Evolutionary conservation across 306 rosid species (phyloP).

Genomic region (Gillenia trifoliata): DNA sequence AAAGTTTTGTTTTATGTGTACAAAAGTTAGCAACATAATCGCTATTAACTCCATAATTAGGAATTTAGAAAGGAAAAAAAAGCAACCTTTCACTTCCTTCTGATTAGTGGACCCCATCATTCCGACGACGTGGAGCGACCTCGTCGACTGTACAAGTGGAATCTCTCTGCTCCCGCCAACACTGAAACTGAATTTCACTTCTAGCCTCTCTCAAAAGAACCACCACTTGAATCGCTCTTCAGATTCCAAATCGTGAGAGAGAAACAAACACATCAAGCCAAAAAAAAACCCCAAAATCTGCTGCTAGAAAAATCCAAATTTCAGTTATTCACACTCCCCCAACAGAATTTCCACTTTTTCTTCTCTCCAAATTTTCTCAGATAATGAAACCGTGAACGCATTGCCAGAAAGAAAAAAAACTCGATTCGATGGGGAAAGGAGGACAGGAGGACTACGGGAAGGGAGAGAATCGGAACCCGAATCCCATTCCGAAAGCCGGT

Average conservation of each 20-base stretch:
- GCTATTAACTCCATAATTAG: no score
- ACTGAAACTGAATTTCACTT: not conserved
- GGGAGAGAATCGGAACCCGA: not conserved
- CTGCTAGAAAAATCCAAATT: not conserved
- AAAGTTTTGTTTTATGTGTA: no score
- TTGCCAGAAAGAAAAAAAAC: not conserved
- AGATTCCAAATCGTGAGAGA: not conserved
- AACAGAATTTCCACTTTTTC: not conserved
- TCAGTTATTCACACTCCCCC: not conserved
- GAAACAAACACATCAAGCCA: not conserved
- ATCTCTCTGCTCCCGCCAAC: not conserved
- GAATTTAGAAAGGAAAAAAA: no score
- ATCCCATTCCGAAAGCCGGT: conserved; percentile 20
- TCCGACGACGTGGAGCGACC: not conserved
- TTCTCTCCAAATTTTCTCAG: not conserved
- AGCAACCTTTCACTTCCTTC: not conserved
- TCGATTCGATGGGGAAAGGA: conserved; percentile 37
- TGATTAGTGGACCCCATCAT: not conserved
- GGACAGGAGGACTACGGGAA: conserved; percentile 26
- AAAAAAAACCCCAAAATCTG: not conserved
- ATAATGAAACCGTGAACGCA: not conserved
- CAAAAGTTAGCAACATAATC: no score
- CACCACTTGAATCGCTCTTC: conserved; percentile 13
- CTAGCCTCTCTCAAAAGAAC: no score
- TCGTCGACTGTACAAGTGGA: not conserved